These are phyloP conservation scores for Cicer chorassanicum DNA, from an alignment of 306 rosid genomes.

Conservation along the genomic window DNA sequence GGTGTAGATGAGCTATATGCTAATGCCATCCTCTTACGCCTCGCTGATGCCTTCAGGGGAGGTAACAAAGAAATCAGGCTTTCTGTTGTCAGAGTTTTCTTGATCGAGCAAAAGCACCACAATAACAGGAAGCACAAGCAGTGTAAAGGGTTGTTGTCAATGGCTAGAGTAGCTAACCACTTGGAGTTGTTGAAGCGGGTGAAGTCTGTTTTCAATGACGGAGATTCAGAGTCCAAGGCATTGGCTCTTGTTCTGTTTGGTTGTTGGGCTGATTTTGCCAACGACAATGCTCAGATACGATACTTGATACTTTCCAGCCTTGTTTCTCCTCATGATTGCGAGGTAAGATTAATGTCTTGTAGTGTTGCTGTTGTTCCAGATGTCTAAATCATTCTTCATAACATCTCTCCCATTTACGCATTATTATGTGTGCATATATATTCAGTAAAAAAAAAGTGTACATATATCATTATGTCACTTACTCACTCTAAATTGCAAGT, in stretches of 20 bases:
- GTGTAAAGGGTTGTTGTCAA: slow-evolving; percentile 66
- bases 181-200: slow-evolving; percentile 69
- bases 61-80: slow-evolving; percentile 58
- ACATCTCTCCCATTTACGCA: background rate
- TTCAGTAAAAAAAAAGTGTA: background rate
- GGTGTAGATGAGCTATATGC: slow-evolving; percentile 83
- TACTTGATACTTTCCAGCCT: slow-evolving; percentile 75
- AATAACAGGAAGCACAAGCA: slow-evolving; percentile 45
- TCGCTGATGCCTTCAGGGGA: slow-evolving; percentile 70
- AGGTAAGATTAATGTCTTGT: slow-evolving; percentile 55
- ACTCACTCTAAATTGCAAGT: background rate
- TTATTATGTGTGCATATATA: background rate
- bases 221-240: slow-evolving; percentile 63
- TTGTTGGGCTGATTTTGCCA: slow-evolving; percentile 85
- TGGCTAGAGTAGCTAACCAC: slow-evolving; percentile 56
- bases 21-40: slow-evolving; percentile 75
- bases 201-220: slow-evolving; percentile 63
- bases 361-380: background rate
- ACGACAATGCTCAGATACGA: slow-evolving; percentile 72
- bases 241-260: slow-evolving; percentile 79
- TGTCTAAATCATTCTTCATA: slow-evolving; percentile 2
- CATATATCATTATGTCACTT: too few relatives aligned
- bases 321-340: slow-evolving; percentile 66
- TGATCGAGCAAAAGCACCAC: slow-evolving; percentile 55
- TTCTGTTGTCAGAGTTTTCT: slow-evolving; percentile 67